Conservation (phyloP, 129 eudicot genomes). For the Centella asiatica region DNA sequence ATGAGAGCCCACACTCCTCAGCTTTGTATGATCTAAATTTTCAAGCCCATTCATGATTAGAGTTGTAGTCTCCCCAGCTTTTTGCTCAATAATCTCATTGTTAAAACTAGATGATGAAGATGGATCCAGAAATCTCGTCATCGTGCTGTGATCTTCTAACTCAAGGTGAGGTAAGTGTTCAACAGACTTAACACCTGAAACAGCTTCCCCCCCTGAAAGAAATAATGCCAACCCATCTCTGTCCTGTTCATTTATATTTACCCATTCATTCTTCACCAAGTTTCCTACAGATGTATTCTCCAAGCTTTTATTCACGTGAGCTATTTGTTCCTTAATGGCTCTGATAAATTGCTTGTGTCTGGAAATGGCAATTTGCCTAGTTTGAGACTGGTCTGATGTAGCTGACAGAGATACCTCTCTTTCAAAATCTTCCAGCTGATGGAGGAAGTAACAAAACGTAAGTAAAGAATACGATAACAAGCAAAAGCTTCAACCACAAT, state of each 20-base stretch:
- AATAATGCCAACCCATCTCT: slow-evolving; percentile 33
- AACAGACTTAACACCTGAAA: slow-evolving; percentile 22
- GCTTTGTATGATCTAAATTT: slow-evolving; percentile 1
- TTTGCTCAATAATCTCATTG: slow-evolving; percentile 19
- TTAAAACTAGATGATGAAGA: slow-evolving; percentile 19
- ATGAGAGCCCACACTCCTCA: slow-evolving; percentile 12
- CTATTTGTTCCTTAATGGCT: slow-evolving; percentile 31
- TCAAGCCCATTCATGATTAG: slow-evolving; percentile 6
- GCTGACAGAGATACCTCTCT: slow-evolving; percentile 29
- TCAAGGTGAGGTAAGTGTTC: slow-evolving; percentile 6
- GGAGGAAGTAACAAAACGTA: not conserved
- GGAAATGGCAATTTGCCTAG: slow-evolving; percentile 18
- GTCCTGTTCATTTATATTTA: slow-evolving; percentile 22
- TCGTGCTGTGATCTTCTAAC: slow-evolving; percentile 17
- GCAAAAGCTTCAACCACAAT: slow-evolving; percentile 3
- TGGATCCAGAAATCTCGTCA: slow-evolving; percentile 30
- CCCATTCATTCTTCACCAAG: slow-evolving; percentile 8
- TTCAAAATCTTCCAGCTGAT: slow-evolving; percentile 38
- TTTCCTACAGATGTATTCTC: slow-evolving; percentile 6
- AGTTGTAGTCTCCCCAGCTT: slow-evolving; percentile 14
- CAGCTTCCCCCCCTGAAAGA: slow-evolving; percentile 27
- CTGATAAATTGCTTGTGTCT: slow-evolving; percentile 28
- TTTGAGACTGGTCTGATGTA: slow-evolving; percentile 16
- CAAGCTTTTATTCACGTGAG: slow-evolving; percentile 21
- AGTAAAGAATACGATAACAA: not conserved